Evolutionary conservation across 2,329 filamentous ascomycete genomes (phyloP), one percentile per base, ranked within the genome.

Genomic region (Phyllosticta ampelicida): DNA sequence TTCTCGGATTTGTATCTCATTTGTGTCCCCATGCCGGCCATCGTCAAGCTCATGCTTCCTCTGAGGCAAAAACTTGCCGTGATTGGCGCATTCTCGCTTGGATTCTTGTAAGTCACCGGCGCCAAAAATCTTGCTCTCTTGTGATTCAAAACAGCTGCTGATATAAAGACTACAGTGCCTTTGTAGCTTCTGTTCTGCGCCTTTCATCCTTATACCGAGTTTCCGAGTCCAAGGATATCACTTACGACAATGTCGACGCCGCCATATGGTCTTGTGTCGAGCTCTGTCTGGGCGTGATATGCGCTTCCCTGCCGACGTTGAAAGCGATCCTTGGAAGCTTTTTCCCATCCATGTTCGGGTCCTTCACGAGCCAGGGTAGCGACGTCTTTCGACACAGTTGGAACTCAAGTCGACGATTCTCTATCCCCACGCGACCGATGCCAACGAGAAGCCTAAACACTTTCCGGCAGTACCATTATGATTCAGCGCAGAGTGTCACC

Each of bases 81-180:
- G 26, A 69, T 70, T 61, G 67, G 63, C 19, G 64, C 70, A 1
- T 71, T 71, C 56, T 68, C 66, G 13, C 61, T 71, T 18, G 70
- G 70, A 36, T 62, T 63, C 23, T 61, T 70, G 61, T 67, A 64
- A 62, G 65, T 53, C 16, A 11, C 60, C 9, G 16, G 10, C 10
- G 8, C 26, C 28, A 9, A 9, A 9, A 1, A 8, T 1, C n/a
- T 36, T 36, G 10, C 10, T 11, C 13, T 13, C 10, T 11, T 36
- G 5, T 13, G 30, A 48, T 9, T 51, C 44, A 44, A 28, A 9
- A 20, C 2, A 16, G 16, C 29, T 48, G 10, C 58, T 59, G 13
- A 59, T 21, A 9, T 16, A n/a, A 18, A n/a, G n/a, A 16, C 3
- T 9, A 1, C 10, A 72, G 70, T 54, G 69, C 67, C 23, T 67